Evolutionary conservation across 441 rosid species (phyloP), one percentile per base, ranked within the genome.

Genomic region (Isatis lusitanica): DNA sequence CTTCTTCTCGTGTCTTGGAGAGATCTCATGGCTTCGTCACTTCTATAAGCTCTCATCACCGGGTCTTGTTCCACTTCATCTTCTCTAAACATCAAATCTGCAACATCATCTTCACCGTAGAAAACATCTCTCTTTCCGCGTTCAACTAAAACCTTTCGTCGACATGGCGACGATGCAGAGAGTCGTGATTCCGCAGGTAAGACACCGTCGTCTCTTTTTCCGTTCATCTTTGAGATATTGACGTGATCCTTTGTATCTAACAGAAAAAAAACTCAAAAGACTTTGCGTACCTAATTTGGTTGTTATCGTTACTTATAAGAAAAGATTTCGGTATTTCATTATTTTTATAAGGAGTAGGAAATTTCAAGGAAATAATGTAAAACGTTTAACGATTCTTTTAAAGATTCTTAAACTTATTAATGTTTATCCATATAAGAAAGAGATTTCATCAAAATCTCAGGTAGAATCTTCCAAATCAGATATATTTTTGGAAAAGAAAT

Each of bases 1-100:
- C 61, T 48, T 58, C 61, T 48, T 46, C 46, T 62, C 11, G 7
- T 17, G 0, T 36, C 9, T 50, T 51, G 64, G 3, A 82, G 59
- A 4, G 76, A 59, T 51, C 65, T 68, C 81, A 77, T 63, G 7
- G 76, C 76, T 64, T 61, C 55, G 16, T 75, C 74, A 47, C 74
- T 76, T 78, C 84, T 68, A 15, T 82, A 82, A 52, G 61, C 59
- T 70, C 63, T 77, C 46, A 80, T 43, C 60, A 82, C 79, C 4
- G 26, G 11, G 21, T 84, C 87, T 53, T 84, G 80, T 26, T 68
- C 74, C 8, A 28, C 43, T 39, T 69, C 74, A 1, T 51, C 64
- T 59, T 78, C 80, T 39, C 74, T 61, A 43, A 59, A 77, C 70
- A 72, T 47, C 61, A 72, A 66, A 26, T 76, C 76, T 4, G 9